Conservation (phyloP, 495 filamentous ascomycete genomes). For the Tuber calosporum region DNA sequence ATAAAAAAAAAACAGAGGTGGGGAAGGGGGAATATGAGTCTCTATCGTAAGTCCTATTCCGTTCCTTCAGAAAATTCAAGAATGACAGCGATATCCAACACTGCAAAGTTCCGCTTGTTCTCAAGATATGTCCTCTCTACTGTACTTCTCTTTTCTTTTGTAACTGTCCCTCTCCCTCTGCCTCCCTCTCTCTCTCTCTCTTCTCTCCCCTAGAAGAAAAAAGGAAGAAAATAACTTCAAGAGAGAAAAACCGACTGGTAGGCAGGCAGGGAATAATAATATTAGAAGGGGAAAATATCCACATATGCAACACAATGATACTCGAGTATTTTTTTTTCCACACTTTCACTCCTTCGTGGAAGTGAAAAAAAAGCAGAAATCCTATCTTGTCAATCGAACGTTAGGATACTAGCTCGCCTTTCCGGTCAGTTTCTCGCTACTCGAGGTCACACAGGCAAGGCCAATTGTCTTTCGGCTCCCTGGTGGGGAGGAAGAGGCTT, state of each 20-base stretch:
- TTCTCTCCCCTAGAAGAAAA: neutral
- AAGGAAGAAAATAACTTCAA: neutral
- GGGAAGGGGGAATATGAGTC: conserved; percentile 6
- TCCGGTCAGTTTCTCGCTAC: neutral
- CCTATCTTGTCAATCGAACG: neutral
- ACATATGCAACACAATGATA: neutral
- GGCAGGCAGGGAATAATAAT: neutral
- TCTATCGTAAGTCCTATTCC: conserved; percentile 9
- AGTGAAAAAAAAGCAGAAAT: neutral
- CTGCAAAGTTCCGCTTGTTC: conserved; percentile 3
- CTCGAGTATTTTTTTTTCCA: no score
- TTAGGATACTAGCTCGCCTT: neutral
- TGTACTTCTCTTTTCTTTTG: neutral
- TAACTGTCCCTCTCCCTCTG: neutral
- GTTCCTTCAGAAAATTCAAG: conserved; percentile 13
- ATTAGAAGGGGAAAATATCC: neutral
- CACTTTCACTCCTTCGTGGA: neutral
- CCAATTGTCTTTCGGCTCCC: neutral
- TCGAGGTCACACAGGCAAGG: neutral
- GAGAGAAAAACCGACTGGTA: neutral
- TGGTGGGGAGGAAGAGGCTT: neutral
- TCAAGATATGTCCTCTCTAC: neutral
- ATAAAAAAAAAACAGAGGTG: conserved; percentile 11
- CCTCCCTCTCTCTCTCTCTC: neutral
- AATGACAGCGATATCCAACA: conserved; percentile 28